Evolutionary conservation across 2,329 filamentous ascomycete genomes (phyloP).

Genomic region (Metarhizium sp.): DNA sequence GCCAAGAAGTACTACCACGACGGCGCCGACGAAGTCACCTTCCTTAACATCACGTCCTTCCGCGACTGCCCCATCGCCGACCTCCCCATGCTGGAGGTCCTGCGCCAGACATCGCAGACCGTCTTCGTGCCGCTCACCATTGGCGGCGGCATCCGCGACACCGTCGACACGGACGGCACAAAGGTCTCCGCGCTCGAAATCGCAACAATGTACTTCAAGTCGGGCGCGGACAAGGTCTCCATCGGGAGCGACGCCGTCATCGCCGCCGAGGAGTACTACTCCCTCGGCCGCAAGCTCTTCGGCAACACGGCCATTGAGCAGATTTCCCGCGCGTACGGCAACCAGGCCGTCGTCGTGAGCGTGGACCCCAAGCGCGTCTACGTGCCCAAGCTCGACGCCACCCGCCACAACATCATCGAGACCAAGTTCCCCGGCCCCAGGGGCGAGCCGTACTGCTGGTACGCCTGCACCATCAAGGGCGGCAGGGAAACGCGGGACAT

Average conservation of each 20-base stretch:
- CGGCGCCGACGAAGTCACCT: slow-evolving; percentile 93
- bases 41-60: slow-evolving; percentile 97
- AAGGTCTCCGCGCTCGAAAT: slow-evolving; percentile 85
- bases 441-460: slow-evolving; percentile 85
- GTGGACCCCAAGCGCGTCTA: slow-evolving; percentile 91
- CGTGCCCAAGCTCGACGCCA: slow-evolving; percentile 61
- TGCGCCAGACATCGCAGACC: slow-evolving; percentile 75
- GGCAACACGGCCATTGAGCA: slow-evolving; percentile 91
- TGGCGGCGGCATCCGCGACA: slow-evolving; percentile 90
- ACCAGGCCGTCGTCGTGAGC: slow-evolving; percentile 92
- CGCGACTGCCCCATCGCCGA: slow-evolving; percentile 89
- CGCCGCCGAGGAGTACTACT: slow-evolving; percentile 86
- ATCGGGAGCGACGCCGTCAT: slow-evolving; percentile 92
- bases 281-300: slow-evolving; percentile 54
- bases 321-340: slow-evolving; percentile 87
- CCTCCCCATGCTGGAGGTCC: slow-evolving; percentile 89
- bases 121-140: slow-evolving; percentile 96
- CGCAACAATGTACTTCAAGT: slow-evolving; percentile 94
- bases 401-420: slow-evolving; percentile 62
- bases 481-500: slow-evolving; percentile 90
- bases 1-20: slow-evolving; percentile 91
- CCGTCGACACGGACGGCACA: slow-evolving; percentile 78
- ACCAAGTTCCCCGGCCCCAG: slow-evolving; percentile 62
- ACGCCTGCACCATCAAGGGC: slow-evolving; percentile 93
- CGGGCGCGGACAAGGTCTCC: slow-evolving; percentile 92